phyloP scores from a whole-genome alignment of 148 eudicot species.

The Spergularia marina region DNA sequence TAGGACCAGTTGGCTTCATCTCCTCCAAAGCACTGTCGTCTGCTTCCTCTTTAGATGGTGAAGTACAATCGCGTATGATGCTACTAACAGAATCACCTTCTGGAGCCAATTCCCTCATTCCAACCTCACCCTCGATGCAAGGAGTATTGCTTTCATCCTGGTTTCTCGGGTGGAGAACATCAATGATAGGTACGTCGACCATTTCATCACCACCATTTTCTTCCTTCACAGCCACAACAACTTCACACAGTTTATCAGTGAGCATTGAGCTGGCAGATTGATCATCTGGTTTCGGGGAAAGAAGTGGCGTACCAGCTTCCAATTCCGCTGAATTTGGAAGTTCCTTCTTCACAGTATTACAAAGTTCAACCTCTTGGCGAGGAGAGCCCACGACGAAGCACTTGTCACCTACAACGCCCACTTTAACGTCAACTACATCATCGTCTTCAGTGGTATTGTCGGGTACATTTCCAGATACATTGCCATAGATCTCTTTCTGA shows the following conservation, averaged over 20 bases:
- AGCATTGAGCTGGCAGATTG: not conserved
- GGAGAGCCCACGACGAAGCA: conserved; percentile 7
- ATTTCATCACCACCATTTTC: conserved; percentile 14
- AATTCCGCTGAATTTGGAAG: conserved; percentile 3
- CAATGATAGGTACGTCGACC: not conserved
- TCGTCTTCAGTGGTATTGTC: not conserved
- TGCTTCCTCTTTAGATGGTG: conserved; percentile 12
- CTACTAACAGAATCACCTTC: conserved; percentile 9
- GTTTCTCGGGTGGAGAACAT: not conserved
- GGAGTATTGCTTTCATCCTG: conserved; percentile 7
- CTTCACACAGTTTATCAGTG: conserved; percentile 14
- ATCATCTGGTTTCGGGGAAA: conserved; percentile 10
- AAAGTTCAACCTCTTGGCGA: conserved; percentile 11
- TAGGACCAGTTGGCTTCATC: conserved; percentile 13
- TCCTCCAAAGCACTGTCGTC: conserved; percentile 16
- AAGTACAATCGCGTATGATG: conserved; percentile 1
- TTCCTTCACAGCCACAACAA: conserved; percentile 14
- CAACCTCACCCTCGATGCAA: conserved; percentile 10
- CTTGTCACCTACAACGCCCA: not conserved
- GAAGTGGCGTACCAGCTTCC: conserved; percentile 3
- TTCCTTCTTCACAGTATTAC: conserved; percentile 2
- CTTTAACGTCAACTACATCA: conserved; percentile 14
- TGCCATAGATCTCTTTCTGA: conserved; percentile 38
- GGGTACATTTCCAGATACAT: conserved; percentile 1
- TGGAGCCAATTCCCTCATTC: conserved; percentile 18